phyloP scores from a whole-genome alignment of 2,329 filamentous ascomycete genomes.

The Ceratocystiopsis brevicomis region DNA sequence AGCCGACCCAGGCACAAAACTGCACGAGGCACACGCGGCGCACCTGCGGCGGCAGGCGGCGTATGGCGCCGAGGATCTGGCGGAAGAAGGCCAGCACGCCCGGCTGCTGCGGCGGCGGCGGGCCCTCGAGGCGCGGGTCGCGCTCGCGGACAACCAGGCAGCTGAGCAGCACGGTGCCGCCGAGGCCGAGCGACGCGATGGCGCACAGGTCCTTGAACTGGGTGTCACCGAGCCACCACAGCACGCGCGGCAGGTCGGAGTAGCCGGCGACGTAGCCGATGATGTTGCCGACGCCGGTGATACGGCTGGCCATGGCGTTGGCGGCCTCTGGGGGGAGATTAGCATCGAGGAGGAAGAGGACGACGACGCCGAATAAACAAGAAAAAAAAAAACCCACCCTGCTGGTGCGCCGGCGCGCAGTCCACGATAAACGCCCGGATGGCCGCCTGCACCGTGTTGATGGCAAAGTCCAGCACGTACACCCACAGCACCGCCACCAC shows the following conservation, averaged over 20 bases:
- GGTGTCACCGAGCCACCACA: constrained; percentile 67
- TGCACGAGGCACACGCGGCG: constrained; percentile 65
- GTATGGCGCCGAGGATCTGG: constrained; percentile 57
- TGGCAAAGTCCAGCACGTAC: constrained; percentile 81
- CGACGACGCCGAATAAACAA: neutral
- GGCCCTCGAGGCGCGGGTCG: constrained; percentile 56
- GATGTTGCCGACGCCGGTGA: constrained; percentile 78
- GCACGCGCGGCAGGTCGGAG: constrained; percentile 50
- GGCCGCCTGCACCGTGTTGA: constrained; percentile 89
- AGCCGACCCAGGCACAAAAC: constrained; percentile 81
- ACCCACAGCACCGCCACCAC: constrained; percentile 68
- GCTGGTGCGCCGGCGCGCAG: constrained; percentile 78
- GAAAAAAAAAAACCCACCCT: constrained; percentile 24
- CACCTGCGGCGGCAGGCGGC: constrained; percentile 63
- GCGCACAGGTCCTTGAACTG: constrained; percentile 89
- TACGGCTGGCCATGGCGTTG: constrained; percentile 83
- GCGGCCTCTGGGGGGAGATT: constrained; percentile 43
- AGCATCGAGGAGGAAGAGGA: constrained; percentile 6
- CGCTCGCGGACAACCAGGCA: constrained; percentile 53
- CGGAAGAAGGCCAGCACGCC: constrained; percentile 65
- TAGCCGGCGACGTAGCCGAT: constrained; percentile 78
- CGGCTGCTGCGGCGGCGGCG: constrained; percentile 34
- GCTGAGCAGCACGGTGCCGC: constrained; percentile 50
- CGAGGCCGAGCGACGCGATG: constrained; percentile 60
- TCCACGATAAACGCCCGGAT: constrained; percentile 89